Evolutionary conservation across 805 yeast species (phyloP).

Genomic region (Myxozyma udenii): DNA sequence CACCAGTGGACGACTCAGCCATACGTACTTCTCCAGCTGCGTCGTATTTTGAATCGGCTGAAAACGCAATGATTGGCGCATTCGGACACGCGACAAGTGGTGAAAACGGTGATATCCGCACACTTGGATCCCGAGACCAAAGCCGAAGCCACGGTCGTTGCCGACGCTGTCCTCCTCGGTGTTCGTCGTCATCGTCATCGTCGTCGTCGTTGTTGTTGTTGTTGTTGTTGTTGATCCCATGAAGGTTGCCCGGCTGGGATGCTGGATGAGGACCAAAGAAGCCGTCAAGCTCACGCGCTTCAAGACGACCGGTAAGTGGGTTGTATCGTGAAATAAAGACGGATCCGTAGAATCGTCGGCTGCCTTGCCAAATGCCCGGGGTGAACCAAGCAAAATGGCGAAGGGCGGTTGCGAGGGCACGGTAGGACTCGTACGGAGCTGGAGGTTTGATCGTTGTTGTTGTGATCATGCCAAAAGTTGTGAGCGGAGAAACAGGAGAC

Average conservation of each 20-base stretch:
- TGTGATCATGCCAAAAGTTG: slow-evolving; percentile 1
- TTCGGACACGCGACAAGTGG: slow-evolving; percentile 16
- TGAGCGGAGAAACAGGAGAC: background rate
- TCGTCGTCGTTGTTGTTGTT: background rate
- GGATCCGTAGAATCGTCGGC: slow-evolving; percentile 31
- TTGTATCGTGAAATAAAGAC: slow-evolving; percentile 30
- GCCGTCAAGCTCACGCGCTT: slow-evolving; percentile 25
- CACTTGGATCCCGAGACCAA: slow-evolving; percentile 20
- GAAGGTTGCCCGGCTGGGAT: no score
- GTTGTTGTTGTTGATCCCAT: background rate
- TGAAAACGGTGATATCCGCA: slow-evolving; percentile 9
- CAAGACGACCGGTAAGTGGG: slow-evolving; percentile 25
- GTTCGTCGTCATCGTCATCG: background rate
- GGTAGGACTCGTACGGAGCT: slow-evolving; percentile 27
- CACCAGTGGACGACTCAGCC: slow-evolving; percentile 14
- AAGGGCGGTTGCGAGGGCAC: slow-evolving; percentile 21
- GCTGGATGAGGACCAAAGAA: slow-evolving; percentile 2
- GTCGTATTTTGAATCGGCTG: slow-evolving; percentile 21
- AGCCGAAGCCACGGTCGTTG: slow-evolving; percentile 1
- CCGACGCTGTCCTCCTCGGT: background rate
- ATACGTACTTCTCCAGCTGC: slow-evolving; percentile 14
- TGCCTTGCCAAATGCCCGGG: slow-evolving; percentile 35
- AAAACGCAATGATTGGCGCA: slow-evolving; percentile 16
- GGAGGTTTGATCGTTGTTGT: slow-evolving; percentile 4
- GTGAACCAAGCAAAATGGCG: slow-evolving; percentile 32